These are phyloP conservation scores for Paracoccidioides lutzii DNA, from an alignment of 2,329 filamentous ascomycete species.

Conservation along the genomic window DNA sequence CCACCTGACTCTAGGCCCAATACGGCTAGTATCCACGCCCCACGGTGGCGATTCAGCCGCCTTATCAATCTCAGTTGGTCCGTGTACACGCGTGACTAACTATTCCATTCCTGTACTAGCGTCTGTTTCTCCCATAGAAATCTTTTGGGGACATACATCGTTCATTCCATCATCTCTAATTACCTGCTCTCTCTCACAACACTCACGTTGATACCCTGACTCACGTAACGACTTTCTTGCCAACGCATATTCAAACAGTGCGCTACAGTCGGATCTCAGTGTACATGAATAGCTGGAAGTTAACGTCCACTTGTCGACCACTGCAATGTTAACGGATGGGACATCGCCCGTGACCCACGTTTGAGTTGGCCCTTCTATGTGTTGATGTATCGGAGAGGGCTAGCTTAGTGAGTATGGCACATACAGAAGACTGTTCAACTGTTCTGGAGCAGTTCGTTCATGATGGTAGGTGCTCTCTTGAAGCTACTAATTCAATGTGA, in stretches of 20 bases:
- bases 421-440: slow-evolving; percentile 48
- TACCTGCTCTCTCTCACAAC: no score
- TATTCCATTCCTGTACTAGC: neutral
- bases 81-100: neutral
- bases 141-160: neutral
- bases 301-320: no score
- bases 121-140: neutral
- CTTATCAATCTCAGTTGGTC: neutral
- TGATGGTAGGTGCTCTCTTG: slow-evolving; percentile 37
- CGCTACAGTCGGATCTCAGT: no score
- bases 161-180: no score
- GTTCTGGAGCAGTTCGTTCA: slow-evolving; percentile 55
- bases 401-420: slow-evolving; percentile 26
- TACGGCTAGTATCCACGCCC: neutral
- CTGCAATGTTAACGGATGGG: no score
- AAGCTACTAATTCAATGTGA: neutral
- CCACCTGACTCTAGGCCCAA: neutral
- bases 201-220: no score
- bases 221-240: no score
- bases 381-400: neutral
- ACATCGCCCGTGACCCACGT: no score
- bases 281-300: no score
- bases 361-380: no score
- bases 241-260: no score
- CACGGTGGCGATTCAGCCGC: neutral